Percentiles rank a stretch among this genome's conserved stretches.
These are phyloP conservation scores for Scopulariopsis brevicaulis DNA, from an alignment of 2,329 filamentous ascomycete species.

Conservation along the genomic window DNA sequence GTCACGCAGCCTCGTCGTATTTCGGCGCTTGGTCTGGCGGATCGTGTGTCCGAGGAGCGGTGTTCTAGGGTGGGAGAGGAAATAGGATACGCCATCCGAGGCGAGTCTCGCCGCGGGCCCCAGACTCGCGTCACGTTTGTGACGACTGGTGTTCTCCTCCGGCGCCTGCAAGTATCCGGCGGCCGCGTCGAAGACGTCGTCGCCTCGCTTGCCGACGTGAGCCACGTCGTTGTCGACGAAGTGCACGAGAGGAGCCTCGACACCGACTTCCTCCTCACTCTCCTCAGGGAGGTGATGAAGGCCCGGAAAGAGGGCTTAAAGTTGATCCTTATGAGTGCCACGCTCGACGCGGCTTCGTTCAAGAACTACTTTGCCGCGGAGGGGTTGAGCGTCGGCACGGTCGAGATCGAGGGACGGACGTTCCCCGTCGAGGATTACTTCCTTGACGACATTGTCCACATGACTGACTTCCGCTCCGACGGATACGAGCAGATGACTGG, in stretches of 20 bases:
- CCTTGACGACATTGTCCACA: conserved; percentile 73
- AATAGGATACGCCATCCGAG: conserved; percentile 83
- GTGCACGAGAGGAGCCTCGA: conserved; percentile 93
- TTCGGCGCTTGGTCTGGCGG: conserved; percentile 84
- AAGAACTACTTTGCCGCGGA: conserved; percentile 68
- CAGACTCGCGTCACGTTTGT: conserved; percentile 89
- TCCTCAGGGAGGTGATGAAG: conserved; percentile 72
- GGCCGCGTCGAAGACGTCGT: conserved; percentile 70
- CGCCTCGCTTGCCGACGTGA: conserved; percentile 76
- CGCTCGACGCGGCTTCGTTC: conserved; percentile 80
- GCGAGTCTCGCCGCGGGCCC: conserved; percentile 65
- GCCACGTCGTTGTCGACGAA: conserved; percentile 91
- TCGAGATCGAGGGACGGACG: conserved; percentile 82
- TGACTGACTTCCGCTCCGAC: conserved; percentile 60
- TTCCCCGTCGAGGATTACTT: conserved; percentile 86
- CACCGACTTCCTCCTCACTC: conserved; percentile 83
- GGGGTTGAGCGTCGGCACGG: conserved; percentile 57
- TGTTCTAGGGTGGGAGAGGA: conserved; percentile 74
- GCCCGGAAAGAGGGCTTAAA: conserved; percentile 70
- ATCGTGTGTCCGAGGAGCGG: conserved; percentile 87
- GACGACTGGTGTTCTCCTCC: conserved; percentile 84
- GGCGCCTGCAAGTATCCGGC: conserved; percentile 83
- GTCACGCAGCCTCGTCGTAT: conserved; percentile 94
- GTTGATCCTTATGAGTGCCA: conserved; percentile 92
- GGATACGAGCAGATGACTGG: conserved; percentile 32